Evolutionary conservation across 2,329 filamentous ascomycete genomes (phyloP), one percentile per base, ranked within the genome.

Genomic region (Cryphonectria carpinicola): DNA sequence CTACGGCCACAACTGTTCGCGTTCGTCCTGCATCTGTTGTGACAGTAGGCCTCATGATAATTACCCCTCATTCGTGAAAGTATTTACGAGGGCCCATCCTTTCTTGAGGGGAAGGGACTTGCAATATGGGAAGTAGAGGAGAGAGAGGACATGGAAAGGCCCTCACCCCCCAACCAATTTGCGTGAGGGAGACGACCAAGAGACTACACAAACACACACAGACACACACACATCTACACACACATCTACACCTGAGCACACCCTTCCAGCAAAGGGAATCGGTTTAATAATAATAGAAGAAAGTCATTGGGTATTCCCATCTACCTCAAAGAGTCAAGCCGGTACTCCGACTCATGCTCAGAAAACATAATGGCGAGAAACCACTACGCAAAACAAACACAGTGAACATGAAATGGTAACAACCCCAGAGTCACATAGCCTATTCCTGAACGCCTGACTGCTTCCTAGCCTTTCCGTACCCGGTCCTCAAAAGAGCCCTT

Each of bases 241-340:
- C 32, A 32, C 22, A 49, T 32, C 32, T 8, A 49, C 54, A 32
- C 14, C 14, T 6, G 25, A 28, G 25, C 4, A 28, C 14, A 17
- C 52, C 4, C 7, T 32, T 13, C 25, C 22, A 25, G 19, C 0
- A 28, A 8, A 32, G 7, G 54, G 54, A 32, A 32, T n/a, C 19
- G 2, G 8, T 22, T 32, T 32, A 4, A 32, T 39, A 11, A 39
- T 39, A 39, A 39, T 11, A 39, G n/a, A 46, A 25, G n/a, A 14
- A 64, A 25, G 61, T 46, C 25, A 64, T 41, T 64, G 61, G 61
- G 61, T 64, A 64, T 64, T 64, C 37, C 61, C 39, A 28, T 64
- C 11, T 64, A 43, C 54, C 54, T 58, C 28, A 14, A 28, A n/a
- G 46, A 49, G 10, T 56, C 52, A 32, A 35, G 54, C 54, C 54